Evolutionary conservation across 805 yeast genomes (phyloP), one percentile per base, ranked within the genome.

Genomic region (Spathaspora passalidarum): DNA sequence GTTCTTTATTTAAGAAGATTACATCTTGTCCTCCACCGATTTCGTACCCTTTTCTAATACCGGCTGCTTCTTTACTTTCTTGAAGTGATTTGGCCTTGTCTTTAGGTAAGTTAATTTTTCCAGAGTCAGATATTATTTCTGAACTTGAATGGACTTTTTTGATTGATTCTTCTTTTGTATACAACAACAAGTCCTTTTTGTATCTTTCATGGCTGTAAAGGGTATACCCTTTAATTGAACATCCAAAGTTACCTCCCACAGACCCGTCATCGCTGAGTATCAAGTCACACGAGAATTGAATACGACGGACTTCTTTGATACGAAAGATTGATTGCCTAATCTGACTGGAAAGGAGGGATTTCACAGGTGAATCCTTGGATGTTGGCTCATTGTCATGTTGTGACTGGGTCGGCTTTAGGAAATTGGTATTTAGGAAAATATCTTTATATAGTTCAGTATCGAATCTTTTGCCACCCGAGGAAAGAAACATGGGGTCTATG

Each of bases 151-250:
- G 75, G 0, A 82, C 91, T 14, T 78, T 69, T 52, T 73, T 70
- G 42, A 80, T 68, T 7, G 42, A 23, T 25, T 48, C 50, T 39
- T 42, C 48, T 11, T 63, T 60, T 2, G 45, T 48, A 38, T 47
- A 45, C 25, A 45, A 41, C 22, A 38, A 26, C 8, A 50, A 40
- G 13, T 41, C 48, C 11, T 76, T 65, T 16, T 75, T 70, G 0
- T 80, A 56, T 36, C 69, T 75, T 47, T 82, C 84, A 43, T 79
- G 80, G 6, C 73, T 69, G 49, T 76, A 78, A n/a, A 86, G 71
- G 0, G 84, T 65, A 56, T 81, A 86, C 0, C 96, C 97, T 52
- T 78, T 79, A 1, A 91, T 73, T 0, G 89, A 85, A 40, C 92
- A 76, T 0, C 73, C 69, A 16, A 91, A 46, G 2, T 49, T 48